Evolutionary conservation across 129 eudicot species (phyloP).

Genomic region (Escallonia rubra): DNA sequence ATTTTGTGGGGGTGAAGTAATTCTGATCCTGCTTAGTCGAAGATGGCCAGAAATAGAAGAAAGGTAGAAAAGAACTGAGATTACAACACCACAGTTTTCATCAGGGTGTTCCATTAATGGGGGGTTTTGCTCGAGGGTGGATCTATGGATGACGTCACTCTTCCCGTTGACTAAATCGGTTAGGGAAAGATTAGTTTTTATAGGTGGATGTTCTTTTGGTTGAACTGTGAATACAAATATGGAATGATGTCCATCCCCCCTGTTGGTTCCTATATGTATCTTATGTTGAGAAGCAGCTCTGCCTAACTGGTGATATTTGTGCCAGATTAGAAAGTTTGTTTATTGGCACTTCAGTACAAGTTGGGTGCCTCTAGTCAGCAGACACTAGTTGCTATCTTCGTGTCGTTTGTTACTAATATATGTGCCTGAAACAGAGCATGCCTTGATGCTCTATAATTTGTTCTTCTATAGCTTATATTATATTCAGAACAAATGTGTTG

Average conservation of each 20-base stretch:
- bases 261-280: background rate
- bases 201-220: conserved; percentile 12
- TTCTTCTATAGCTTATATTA: too few species aligned
- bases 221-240: conserved; percentile 30
- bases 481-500: too few species aligned
- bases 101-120: conserved; percentile 6
- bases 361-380: too few species aligned
- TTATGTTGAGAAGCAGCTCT: too few species aligned
- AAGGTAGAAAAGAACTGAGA: background rate
- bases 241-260: conserved; percentile 17
- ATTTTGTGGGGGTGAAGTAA: conserved; percentile 17
- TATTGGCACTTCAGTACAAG: too few species aligned
- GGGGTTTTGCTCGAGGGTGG: conserved; percentile 9
- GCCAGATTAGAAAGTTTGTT: too few species aligned
- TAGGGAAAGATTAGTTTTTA: conserved; percentile 7
- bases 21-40: conserved; percentile 14
- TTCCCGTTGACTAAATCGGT: conserved; percentile 14
- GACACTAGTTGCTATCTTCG: too few species aligned
- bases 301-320: too few species aligned
- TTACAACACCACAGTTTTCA: conserved; percentile 16
- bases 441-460: too few species aligned
- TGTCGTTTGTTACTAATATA: too few species aligned
- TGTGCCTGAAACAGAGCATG: too few species aligned
- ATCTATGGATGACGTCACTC: conserved; percentile 10
- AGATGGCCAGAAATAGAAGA: conserved; percentile 25